Base-by-base conservation (phyloP, 2,329 filamentous ascomycete genomes). In the Leptographium radiaticola region DNA sequence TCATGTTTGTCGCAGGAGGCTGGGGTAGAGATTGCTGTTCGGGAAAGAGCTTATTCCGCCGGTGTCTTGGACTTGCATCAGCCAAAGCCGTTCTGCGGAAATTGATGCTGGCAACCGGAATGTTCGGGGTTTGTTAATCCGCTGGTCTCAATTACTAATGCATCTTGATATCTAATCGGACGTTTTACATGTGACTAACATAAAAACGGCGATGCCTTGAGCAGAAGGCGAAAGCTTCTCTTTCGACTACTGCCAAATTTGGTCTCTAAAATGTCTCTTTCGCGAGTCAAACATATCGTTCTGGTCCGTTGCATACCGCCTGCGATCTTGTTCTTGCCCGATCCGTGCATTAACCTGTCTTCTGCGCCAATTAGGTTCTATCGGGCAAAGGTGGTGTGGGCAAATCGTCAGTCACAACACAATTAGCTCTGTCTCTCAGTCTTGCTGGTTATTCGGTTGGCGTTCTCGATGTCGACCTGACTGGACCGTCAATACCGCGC, bases 321-420 rank as follows among this genome's bases (percentile, higher is more conserved):
- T 11, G 8, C 20, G n/a, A 2, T 16, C 33, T 8, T 18, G 2
- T 20, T 10, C 4, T 43, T 15, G 15, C 8, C 11, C 12, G 12
- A 30, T 4, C 30, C 34, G 18, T 44, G 12, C 31, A 20, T 44
- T 55, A 18, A 50, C 43, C 13, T 16, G 12, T 25, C 30, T 18
- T 13, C 4, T 20, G 42, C 54, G 40, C 59, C 51, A 42, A 49
- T 20, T 52, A 81, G 78, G 78, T 91, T 58, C 84, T 98, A 49
- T 97, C 93, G 13, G 93, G 93, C 62, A 98, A 98, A 77, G 93
- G 93, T 64, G 93, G 93, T 62, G 93, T 98, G 20, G 93, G 93
- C 55, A 98, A 98, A 75, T 97, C 91, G 45, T 95, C 89, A 52
- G 84, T 96, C n/a, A 97, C 93, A 0, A 94, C 91, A 1, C 93